Percentiles rank a stretch among this genome's conserved stretches.
Evolutionary conservation across 2,329 filamentous ascomycete genomes (phyloP).

Genomic region (Bipolaris sorokiniana): DNA sequence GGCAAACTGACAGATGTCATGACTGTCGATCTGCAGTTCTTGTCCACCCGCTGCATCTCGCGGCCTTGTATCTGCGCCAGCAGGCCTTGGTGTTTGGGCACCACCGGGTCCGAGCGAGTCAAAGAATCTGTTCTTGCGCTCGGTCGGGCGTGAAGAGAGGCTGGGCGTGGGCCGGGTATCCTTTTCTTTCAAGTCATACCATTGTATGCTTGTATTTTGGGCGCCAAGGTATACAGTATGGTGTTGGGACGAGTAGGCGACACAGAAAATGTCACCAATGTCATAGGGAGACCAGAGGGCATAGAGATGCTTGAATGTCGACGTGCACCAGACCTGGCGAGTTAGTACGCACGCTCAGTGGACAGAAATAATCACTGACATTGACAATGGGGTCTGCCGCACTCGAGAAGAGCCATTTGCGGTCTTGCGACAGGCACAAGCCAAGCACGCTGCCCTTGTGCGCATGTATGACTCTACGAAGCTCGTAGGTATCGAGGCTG

Average conservation of each 20-base stretch:
- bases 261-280: slow-evolving; percentile 92
- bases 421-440: slow-evolving; percentile 77
- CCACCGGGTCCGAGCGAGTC: slow-evolving; percentile 89
- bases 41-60: slow-evolving; percentile 63
- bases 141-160: slow-evolving; percentile 73
- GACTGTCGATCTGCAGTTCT: slow-evolving; percentile 79
- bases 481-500: slow-evolving; percentile 86
- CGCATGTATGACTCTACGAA: slow-evolving; percentile 78
- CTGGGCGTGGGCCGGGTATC: slow-evolving; percentile 65
- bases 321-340: slow-evolving; percentile 76
- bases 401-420: slow-evolving; percentile 82
- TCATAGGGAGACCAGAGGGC: slow-evolving; percentile 94
- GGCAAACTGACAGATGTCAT: slow-evolving; percentile 84
- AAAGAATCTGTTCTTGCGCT: slow-evolving; percentile 86
- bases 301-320: slow-evolving; percentile 76
- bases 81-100: slow-evolving; percentile 74
- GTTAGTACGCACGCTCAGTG: slow-evolving; percentile 14
- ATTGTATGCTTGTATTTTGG: slow-evolving; percentile 89
- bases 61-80: slow-evolving; percentile 58
- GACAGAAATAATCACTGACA: slow-evolving; percentile 50
- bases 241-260: slow-evolving; percentile 81
- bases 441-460: slow-evolving; percentile 91
- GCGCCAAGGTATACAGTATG: slow-evolving; percentile 89
- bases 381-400: slow-evolving; percentile 94
- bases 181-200: slow-evolving; percentile 77